phyloP scores from a whole-genome alignment of 78 protist genomes.

The Dictyostelium brefeldianum region DNA sequence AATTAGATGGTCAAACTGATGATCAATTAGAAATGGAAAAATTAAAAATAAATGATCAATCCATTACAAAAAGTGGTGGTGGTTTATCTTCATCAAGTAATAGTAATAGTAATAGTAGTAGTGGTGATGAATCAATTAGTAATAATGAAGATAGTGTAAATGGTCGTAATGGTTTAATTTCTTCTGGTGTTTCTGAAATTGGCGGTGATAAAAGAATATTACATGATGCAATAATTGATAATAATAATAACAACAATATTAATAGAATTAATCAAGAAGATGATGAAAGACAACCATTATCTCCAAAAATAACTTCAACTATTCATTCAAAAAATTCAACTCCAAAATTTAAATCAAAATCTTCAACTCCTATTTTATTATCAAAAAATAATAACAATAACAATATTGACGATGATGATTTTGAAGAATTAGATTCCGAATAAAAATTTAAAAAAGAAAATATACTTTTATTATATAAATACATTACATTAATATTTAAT shows the following conservation, averaged over 20 bases:
- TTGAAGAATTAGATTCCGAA: no score
- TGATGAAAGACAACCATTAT: constrained; percentile 12
- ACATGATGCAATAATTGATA: not conserved
- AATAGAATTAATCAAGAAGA: not conserved
- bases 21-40: not conserved
- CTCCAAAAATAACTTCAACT: not conserved
- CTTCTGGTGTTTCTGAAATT: not conserved
- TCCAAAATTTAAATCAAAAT: not conserved
- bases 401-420: no score
- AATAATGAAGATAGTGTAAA: not conserved
- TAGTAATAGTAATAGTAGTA: not conserved
- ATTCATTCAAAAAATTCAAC: not conserved
- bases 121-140: not conserved
- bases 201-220: no score
- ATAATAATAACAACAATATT: not conserved
- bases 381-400: not conserved
- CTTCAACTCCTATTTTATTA: not conserved
- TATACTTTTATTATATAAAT: no score
- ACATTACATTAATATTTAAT: no score
- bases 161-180: not conserved
- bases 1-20: not conserved
- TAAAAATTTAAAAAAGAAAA: no score
- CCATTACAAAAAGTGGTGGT: no score
- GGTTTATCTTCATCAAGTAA: not conserved
- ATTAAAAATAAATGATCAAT: not conserved